These are phyloP conservation scores for Russula olivacea DNA, from an alignment of 768 basidiomycete genomes.

Conservation along the genomic window DNA sequence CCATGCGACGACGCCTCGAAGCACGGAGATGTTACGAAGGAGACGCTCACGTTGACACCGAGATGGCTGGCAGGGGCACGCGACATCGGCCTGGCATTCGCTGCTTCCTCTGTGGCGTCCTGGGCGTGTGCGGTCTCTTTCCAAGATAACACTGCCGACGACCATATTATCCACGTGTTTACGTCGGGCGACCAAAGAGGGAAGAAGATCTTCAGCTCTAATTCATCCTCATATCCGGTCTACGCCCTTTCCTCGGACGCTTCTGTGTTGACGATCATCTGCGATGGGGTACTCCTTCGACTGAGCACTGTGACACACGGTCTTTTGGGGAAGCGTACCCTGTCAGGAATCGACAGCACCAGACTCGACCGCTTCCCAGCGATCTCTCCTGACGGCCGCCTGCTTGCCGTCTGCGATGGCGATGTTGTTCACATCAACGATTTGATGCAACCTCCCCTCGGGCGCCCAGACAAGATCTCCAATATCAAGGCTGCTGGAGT, in stretches of 20 bases:
- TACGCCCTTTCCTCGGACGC: conserved; percentile 13
- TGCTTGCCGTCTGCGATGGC: conserved; percentile 13
- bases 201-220: conserved; percentile 10
- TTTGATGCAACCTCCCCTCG: conserved; percentile 4
- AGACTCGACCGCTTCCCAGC: conserved; percentile 13
- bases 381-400: conserved; percentile 11
- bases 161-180: conserved; percentile 8
- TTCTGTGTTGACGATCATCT: conserved; percentile 11
- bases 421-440: conserved; percentile 14
- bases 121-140: conserved; percentile 12
- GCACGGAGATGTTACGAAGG: background rate
- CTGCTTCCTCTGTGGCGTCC: conserved; percentile 1
- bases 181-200: conserved; percentile 6
- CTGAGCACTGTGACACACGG: background rate
- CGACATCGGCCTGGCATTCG: conserved; percentile 5
- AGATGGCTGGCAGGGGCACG: conserved; percentile 8
- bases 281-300: conserved; percentile 4
- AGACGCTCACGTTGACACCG: conserved; percentile 9
- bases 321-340: conserved; percentile 2
- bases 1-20: conserved; percentile 5
- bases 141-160: background rate
- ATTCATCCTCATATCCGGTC: conserved; percentile 9
- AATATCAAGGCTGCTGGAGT: conserved; percentile 10
- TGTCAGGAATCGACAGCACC: conserved; percentile 2
- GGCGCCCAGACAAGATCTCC: background rate